Evolutionary conservation across 2,329 filamentous ascomycete genomes (phyloP).

Genomic region (Calonectria pteridis): DNA sequence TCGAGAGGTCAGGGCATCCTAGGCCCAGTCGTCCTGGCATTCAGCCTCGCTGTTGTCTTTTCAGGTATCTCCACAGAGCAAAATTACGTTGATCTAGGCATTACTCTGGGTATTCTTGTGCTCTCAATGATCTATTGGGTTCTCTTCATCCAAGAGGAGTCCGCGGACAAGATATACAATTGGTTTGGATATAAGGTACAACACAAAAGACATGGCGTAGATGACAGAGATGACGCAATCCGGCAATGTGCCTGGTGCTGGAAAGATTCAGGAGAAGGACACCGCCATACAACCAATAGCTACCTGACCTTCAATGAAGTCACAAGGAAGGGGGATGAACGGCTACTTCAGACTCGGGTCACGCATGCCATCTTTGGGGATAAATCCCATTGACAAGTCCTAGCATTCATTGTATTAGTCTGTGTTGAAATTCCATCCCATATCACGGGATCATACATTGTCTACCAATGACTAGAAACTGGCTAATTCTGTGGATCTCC

Average conservation of each 20-base stretch:
- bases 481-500: no score
- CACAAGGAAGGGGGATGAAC: no score
- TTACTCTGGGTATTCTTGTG: background rate
- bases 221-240: background rate
- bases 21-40: background rate
- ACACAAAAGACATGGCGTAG: background rate
- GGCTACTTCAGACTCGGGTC: background rate
- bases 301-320: background rate
- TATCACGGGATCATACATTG: no score
- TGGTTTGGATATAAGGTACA: background rate
- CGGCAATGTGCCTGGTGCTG: background rate
- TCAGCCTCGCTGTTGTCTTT: background rate
- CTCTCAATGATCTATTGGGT: background rate
- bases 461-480: no score
- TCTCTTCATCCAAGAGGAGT: background rate
- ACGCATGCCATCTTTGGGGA: background rate
- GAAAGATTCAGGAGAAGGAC: background rate
- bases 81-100: background rate
- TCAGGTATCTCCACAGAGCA: background rate
- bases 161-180: background rate
- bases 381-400: no score
- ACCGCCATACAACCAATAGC: background rate
- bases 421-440: no score
- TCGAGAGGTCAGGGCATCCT: background rate
- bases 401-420: no score